Evolutionary conservation across 1,139 yeast species (phyloP), one percentile per base, ranked within the genome.

Genomic region (Pichia sp.): DNA sequence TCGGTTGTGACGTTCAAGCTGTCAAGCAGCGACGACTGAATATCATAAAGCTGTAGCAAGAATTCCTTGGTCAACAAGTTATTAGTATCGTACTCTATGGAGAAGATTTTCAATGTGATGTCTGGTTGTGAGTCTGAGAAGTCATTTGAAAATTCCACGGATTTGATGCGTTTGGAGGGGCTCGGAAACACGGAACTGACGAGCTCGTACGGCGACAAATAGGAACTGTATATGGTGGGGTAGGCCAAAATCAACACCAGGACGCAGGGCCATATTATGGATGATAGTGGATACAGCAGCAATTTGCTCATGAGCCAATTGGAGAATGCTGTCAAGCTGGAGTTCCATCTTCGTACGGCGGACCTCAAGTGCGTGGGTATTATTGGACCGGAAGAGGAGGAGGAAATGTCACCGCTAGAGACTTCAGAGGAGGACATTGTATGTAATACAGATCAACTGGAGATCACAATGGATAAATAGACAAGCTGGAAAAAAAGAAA

Each of bases 231-330:
- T 3, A 78, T 59, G 1, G 80, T 66, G 1, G 82, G 82, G 63
- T 81, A 83, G 6, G 85, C 75, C n/a, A 82, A 58, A 3, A 78
- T 68, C 58, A 81, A 79, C 2, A 77, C 71, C 3, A 81, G 51
- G 4, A 81, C 67, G 2, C 80, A 71, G 0, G 87, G 85, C 68
- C 78, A 64, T 32, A 83, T 67, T 16, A 84, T 81, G 56, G 72
- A 74, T 5, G 65, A 61, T 42, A 75, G 66, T 3, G 82, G 83
- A 40, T 71, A 67, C 55, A 61, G 65, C n/a, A 73, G 62, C 32
- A 77, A 68, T 23, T 56, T 52, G 16, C 59, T 57, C 11, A 75
- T 67, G 2, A 52, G 13, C 8, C 10, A 6, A 16, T 44, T 47
- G 31, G 54, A 52, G 42, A 48, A n/a, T 70, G 59, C 31, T 52